Conservation (phyloP, 768 basidiomycete genomes). For the Hebeloma cylindrosporum region DNA sequence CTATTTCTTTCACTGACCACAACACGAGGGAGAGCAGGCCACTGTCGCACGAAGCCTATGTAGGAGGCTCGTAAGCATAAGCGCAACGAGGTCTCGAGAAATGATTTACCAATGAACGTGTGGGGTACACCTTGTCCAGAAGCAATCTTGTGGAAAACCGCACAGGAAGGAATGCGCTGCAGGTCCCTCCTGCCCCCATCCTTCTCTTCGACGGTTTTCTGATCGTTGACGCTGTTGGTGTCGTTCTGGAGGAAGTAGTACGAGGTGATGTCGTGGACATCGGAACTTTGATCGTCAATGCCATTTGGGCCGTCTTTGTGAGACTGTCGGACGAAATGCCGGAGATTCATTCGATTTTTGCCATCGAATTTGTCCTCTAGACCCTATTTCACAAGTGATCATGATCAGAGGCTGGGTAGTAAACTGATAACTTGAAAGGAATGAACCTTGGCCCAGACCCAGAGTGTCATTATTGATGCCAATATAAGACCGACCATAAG, state of each 20-base stretch:
- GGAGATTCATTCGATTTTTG: constrained; percentile 50
- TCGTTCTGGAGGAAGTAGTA: constrained; percentile 25
- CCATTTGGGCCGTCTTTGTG: constrained; percentile 13
- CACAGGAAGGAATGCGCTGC: constrained; percentile 49
- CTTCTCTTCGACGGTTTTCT: constrained; percentile 19
- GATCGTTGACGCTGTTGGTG: constrained; percentile 8
- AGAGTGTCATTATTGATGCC: constrained; percentile 54
- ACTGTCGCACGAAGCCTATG: constrained; percentile 57
- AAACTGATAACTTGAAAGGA: no score
- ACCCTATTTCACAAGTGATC: constrained; percentile 26
- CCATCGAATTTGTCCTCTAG: constrained; percentile 66
- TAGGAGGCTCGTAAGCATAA: neutral
- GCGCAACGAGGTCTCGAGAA: neutral
- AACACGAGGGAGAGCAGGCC: constrained; percentile 68
- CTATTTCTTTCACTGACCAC: constrained; percentile 56
- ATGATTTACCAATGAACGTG: constrained; percentile 49
- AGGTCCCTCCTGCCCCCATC: constrained; percentile 25
- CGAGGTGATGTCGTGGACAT: constrained; percentile 15
- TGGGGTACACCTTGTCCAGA: constrained; percentile 60
- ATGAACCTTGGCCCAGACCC: constrained; percentile 62
- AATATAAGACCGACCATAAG: constrained; percentile 54
- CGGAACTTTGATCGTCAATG: constrained; percentile 16
- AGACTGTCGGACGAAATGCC: constrained; percentile 51
- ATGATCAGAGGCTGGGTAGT: neutral
- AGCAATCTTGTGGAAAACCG: constrained; percentile 58